Percentiles rank a stretch among this genome's conserved stretches.
Conservation (phyloP, 225 moss, liverwort and hornwort species). For the Neckera pumila region DNA sequence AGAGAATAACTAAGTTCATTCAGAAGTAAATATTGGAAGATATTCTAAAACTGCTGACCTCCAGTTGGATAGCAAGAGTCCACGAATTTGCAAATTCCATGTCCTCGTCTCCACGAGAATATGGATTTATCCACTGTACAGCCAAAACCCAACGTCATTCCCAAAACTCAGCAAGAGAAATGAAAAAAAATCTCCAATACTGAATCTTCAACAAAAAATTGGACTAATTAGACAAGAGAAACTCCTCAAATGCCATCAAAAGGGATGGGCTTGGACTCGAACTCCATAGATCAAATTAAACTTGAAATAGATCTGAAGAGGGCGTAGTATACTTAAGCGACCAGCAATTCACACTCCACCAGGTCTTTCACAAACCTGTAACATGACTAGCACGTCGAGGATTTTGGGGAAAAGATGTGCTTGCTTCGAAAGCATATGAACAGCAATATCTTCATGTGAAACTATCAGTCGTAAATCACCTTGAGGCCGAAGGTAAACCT, state of each 20-base stretch:
- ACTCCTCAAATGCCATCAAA: neutral
- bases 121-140: constrained; percentile 50
- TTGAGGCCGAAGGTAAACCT: constrained; percentile 60
- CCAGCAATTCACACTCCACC: neutral
- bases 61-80: constrained; percentile 53
- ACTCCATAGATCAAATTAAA: neutral
- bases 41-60: constrained; percentile 13
- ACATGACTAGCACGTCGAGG: constrained; percentile 27
- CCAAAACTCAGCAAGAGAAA: neutral
- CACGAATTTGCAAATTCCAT: constrained; percentile 30
- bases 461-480: constrained; percentile 53
- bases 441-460: constrained; percentile 40
- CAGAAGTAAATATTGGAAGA: neutral
- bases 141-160: neutral
- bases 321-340: neutral
- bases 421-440: constrained; percentile 24
- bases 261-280: neutral
- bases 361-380: constrained; percentile 29
- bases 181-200: neutral
- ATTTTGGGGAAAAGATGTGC: constrained; percentile 15
- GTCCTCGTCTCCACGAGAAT: neutral
- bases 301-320: neutral
- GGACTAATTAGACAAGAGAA: neutral
- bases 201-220: neutral
- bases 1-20: neutral